Evolutionary conservation across 208 protist species (phyloP).

Genomic region (Crithidia bombi): DNA sequence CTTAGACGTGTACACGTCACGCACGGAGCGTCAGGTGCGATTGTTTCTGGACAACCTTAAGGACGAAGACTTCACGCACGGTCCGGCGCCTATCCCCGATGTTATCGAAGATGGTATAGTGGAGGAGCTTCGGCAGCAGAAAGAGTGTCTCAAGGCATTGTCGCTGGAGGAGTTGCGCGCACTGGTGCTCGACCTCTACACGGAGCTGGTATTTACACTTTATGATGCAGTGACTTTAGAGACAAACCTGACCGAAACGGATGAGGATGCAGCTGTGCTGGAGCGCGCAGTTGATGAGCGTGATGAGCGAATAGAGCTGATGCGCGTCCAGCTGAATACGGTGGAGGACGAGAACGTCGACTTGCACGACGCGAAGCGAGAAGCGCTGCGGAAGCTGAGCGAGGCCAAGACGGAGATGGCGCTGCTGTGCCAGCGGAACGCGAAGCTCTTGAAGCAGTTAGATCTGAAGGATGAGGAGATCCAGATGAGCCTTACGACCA

Average conservation of each 20-base stretch:
- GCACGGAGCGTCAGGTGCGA: slow-evolving; percentile 19
- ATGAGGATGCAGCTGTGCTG: slow-evolving; percentile 37
- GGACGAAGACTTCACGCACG: neutral
- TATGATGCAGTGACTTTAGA: slow-evolving; percentile 37
- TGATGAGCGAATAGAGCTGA: slow-evolving; percentile 45
- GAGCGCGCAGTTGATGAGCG: slow-evolving; percentile 35
- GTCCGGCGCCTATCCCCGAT: neutral
- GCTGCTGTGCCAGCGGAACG: slow-evolving; percentile 42
- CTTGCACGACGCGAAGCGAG: slow-evolving; percentile 53
- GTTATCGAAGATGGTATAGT: neutral
- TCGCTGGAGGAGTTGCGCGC: slow-evolving; percentile 38
- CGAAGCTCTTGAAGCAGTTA: slow-evolving; percentile 30
- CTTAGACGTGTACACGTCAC: slow-evolving; percentile 14
- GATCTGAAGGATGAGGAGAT: slow-evolving; percentile 24
- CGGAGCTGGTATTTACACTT: slow-evolving; percentile 24
- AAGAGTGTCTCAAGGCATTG: slow-evolving; percentile 10
- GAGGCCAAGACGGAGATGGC: slow-evolving; percentile 63
- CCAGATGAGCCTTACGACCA: slow-evolving; percentile 18
- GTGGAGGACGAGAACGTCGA: slow-evolving; percentile 41
- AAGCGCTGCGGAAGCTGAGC: slow-evolving; percentile 48
- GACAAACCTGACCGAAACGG: slow-evolving; percentile 27
- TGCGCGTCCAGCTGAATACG: slow-evolving; percentile 40
- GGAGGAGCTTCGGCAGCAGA: slow-evolving; percentile 4
- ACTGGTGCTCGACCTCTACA: slow-evolving; percentile 28
- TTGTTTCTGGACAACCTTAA: slow-evolving; percentile 12